phyloP scores from a whole-genome alignment of 169 alveolate genomes.

The Perkinsus olseni region DNA sequence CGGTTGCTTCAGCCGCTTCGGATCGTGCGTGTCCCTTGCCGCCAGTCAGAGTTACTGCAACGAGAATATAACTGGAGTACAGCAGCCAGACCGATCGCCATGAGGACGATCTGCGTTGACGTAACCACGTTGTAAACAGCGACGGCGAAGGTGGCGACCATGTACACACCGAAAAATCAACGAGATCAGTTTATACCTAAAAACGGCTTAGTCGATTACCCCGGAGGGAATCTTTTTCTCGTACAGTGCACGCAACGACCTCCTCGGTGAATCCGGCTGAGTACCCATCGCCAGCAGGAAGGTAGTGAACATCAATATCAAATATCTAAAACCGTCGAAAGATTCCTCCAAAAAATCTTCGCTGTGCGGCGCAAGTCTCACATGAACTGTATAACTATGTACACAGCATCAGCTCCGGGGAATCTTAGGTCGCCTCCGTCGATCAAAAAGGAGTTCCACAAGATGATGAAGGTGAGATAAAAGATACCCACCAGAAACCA shows the following conservation, averaged over 20 bases:
- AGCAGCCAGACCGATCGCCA: background rate
- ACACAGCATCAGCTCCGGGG: background rate
- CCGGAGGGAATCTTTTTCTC: background rate
- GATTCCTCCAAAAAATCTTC: background rate
- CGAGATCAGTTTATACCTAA: background rate
- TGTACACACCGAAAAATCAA: background rate
- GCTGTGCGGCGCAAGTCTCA: background rate
- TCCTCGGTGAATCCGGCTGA: background rate
- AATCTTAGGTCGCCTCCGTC: background rate
- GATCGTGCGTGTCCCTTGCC: background rate
- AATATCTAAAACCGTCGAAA: background rate
- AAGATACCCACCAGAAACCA: constrained; percentile 28
- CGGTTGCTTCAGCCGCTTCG: background rate
- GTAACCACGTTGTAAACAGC: background rate
- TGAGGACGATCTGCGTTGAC: background rate
- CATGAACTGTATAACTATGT: background rate
- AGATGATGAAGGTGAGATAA: constrained; percentile 7
- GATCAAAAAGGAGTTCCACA: background rate
- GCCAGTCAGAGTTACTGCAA: background rate
- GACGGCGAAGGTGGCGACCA: background rate
- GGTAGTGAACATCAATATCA: background rate
- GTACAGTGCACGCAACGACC: background rate
- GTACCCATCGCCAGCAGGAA: background rate
- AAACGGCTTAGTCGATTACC: background rate
- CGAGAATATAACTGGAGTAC: background rate